Conservation (phyloP, 495 filamentous ascomycete genomes). For the Lineolata rhizophorae region DNA sequence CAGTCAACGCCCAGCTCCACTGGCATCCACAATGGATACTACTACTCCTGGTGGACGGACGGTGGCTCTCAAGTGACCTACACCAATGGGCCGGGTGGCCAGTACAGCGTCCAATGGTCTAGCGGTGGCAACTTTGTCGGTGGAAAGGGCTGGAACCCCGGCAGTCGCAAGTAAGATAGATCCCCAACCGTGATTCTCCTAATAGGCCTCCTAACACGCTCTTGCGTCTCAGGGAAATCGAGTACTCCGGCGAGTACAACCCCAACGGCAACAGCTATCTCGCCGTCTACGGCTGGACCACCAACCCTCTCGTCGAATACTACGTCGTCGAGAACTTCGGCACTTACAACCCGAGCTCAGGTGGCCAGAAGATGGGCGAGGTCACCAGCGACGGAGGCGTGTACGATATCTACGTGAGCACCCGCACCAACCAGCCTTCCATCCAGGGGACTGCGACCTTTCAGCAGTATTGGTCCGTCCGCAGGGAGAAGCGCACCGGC, state of each 20-base stretch:
- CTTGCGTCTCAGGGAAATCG: constrained; percentile 22
- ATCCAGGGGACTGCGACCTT: constrained; percentile 38
- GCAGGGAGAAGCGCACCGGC: constrained; percentile 27
- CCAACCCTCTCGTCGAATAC: constrained; percentile 38
- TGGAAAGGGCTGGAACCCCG: constrained; percentile 34
- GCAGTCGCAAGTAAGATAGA: constrained; percentile 19
- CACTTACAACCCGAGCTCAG: constrained; percentile 28
- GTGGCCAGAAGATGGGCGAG: constrained; percentile 5
- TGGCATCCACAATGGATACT: constrained; percentile 34
- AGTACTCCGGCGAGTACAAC: constrained; percentile 30
- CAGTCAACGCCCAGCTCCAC: constrained; percentile 24
- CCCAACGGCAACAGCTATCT: constrained; percentile 38
- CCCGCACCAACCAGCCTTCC: constrained; percentile 20
- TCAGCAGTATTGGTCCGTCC: constrained; percentile 38
- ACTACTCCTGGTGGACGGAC: constrained; percentile 43
- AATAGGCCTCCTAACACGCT: not conserved
- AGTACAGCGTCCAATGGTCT: constrained; percentile 31
- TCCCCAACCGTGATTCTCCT: not conserved
- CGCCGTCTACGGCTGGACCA: constrained; percentile 41
- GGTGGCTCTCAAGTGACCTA: constrained; percentile 28
- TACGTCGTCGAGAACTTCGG: constrained; percentile 41
- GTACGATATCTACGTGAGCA: constrained; percentile 9
- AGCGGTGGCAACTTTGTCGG: constrained; percentile 36
- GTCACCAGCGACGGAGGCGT: constrained; percentile 9
- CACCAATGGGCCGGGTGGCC: constrained; percentile 32